Conservation (phyloP, 768 basidiomycete species). For the Tephrocybe sp. region DNA sequence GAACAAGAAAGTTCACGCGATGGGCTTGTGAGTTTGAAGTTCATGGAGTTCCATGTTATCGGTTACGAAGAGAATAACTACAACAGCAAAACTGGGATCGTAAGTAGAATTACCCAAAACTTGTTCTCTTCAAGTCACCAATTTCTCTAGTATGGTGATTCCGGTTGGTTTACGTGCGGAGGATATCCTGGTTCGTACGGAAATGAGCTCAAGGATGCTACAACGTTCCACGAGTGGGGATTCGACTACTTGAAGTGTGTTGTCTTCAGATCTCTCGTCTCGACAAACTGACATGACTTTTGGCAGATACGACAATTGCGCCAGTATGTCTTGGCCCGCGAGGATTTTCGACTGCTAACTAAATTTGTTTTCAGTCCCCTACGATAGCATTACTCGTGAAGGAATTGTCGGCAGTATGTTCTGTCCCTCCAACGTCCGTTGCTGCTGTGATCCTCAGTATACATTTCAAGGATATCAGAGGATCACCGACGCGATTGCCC, state of each 20-base stretch:
- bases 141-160: constrained; percentile 55
- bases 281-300: background rate
- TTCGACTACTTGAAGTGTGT: constrained; percentile 65
- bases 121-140: background rate
- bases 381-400: constrained; percentile 53
- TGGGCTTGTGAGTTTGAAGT: constrained; percentile 49
- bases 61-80: background rate
- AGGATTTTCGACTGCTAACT: too few relatives aligned
- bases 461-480: constrained; percentile 39
- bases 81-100: constrained; percentile 41
- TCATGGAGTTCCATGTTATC: background rate
- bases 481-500: constrained; percentile 60
- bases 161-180: constrained; percentile 67
- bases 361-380: constrained; percentile 42
- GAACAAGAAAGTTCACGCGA: constrained; percentile 51
- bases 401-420: constrained; percentile 55
- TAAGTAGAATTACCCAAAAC: constrained; percentile 18
- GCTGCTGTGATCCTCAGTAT: background rate
- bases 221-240: constrained; percentile 61
- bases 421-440: background rate
- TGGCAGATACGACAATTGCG: constrained; percentile 54
- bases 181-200: constrained; percentile 63
- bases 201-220: constrained; percentile 56
- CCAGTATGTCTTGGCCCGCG: constrained; percentile 43
- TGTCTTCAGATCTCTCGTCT: background rate